Base-by-base conservation (phyloP, 2,329 filamentous ascomycete species). In the Pseudocercospora eumusae region DNA sequence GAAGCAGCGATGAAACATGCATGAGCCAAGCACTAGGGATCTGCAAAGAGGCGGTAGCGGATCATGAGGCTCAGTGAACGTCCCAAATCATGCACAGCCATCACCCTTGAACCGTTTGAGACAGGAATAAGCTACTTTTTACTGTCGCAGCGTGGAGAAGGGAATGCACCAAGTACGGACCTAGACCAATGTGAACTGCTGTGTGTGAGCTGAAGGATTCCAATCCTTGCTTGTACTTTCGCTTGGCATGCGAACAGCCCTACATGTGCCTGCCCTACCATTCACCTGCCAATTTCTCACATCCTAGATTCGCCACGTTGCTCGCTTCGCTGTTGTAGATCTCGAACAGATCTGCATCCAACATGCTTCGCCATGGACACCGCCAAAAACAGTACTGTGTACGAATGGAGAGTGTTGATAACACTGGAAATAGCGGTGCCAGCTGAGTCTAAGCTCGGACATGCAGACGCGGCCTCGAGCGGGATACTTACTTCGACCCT, bases 301-400 rank as follows among this genome's bases (percentile, higher is more conserved):
- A 23, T n/a, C n/a, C n/a, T 31, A 52, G 47, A 9, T 52, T 25
- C 21, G 47, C 47, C 47, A 52, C 47, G 15, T n/a, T 52, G 47
- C 47, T 52, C 21, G 47, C 20, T 9, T 52, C 23, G 21, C 15
- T 40, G 5, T 40, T 53, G 57, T 23, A 40, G 57, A 59, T 54
- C 57, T 44, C 27, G 33, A 54, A 40, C 31, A 28, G 57, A 60
- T 60, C 49, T 47, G 13, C 49, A 60, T 5, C n/a, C 18, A 40
- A 44, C 27, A 8, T 58, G 27, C 40, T 58, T 33, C 28, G 52
- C 47, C 28, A 28, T 54, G 25, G 57, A 60, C 47, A 54, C 57
- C 49, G 57, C 49, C 57, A 25, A 42, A 54, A 54, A 40, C 52
- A 40, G 31, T 40, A 33, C 28, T 54, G 25, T 28, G 47, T 52